Percentiles rank a stretch among this genome's conserved stretches.
phyloP scores from a whole-genome alignment of 2,329 filamentous ascomycete genomes.

The Blastomyces gilchristii region DNA sequence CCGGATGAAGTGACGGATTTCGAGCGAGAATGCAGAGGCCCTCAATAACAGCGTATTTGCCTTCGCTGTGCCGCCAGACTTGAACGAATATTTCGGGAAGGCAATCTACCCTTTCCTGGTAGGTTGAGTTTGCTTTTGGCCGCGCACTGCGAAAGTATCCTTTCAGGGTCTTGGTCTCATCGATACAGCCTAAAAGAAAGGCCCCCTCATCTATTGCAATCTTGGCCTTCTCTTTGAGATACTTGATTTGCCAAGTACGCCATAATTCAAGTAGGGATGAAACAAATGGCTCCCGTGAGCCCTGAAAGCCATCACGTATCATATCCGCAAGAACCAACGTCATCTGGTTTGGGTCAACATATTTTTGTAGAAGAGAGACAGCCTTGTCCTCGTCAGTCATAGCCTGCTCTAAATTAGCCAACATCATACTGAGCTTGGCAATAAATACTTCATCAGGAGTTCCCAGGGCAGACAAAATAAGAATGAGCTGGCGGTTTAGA shows the following conservation, averaged over 20 bases:
- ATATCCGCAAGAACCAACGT: conserved; percentile 65
- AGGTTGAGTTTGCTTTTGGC: conserved; percentile 21
- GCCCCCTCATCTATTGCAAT: conserved; percentile 74
- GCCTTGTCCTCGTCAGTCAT: conserved; percentile 58
- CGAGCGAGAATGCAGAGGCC: conserved; percentile 76
- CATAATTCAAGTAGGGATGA: conserved; percentile 70
- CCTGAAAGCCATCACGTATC: conserved; percentile 70
- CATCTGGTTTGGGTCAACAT: conserved; percentile 75
- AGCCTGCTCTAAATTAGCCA: conserved; percentile 58
- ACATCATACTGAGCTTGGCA: conserved; percentile 55
- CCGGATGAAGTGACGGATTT: conserved; percentile 88
- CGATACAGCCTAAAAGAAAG: conserved; percentile 77
- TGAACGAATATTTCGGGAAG: conserved; percentile 87
- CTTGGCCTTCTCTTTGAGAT: conserved; percentile 83
- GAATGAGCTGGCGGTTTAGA: conserved; percentile 82
- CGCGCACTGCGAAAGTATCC: conserved; percentile 55
- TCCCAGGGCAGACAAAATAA: conserved; percentile 69
- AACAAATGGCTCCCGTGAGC: conserved; percentile 65
- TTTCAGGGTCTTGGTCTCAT: conserved; percentile 66
- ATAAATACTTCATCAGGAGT: conserved; percentile 59
- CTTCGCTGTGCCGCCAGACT: conserved; percentile 50
- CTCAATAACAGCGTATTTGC: conserved; percentile 54
- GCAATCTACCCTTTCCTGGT: conserved; percentile 38
- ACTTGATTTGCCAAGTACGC: conserved; percentile 80
- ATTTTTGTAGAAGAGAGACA: conserved; percentile 56